phyloP scores from a whole-genome alignment of 2,329 filamentous ascomycete genomes.

The Hypoxylon sp. region DNA sequence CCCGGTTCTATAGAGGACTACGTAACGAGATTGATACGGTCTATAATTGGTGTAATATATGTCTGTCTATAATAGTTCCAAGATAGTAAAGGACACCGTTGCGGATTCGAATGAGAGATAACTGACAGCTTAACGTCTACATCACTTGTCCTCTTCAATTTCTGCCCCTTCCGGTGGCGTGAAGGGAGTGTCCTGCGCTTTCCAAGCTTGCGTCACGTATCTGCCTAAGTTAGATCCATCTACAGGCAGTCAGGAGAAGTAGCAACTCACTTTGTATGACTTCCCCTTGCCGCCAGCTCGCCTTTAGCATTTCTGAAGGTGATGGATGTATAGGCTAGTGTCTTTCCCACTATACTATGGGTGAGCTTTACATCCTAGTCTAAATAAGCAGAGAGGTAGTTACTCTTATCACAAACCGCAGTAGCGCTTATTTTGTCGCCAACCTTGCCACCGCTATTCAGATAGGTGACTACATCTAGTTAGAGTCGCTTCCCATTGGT shows the following conservation, averaged over 20 bases:
- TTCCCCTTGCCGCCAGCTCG: slow-evolving; percentile 73
- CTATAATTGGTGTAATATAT: not conserved
- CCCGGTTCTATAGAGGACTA: not conserved
- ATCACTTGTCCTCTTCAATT: slow-evolving; percentile 39
- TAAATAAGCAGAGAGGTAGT: slow-evolving; percentile 28
- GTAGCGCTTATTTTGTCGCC: slow-evolving; percentile 71
- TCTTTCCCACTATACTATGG: slow-evolving; percentile 69
- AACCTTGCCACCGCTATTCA: slow-evolving; percentile 70
- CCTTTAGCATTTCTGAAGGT: slow-evolving; percentile 72
- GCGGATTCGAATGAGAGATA: not conserved
- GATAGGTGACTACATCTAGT: slow-evolving; percentile 69
- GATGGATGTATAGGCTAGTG: slow-evolving; percentile 72
- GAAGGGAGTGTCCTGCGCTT: slow-evolving; percentile 49
- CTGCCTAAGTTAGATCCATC: slow-evolving; percentile 52
- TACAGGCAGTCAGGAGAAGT: not conserved
- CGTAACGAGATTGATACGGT: not conserved
- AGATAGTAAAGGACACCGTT: not conserved
- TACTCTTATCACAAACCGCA: slow-evolving; percentile 75
- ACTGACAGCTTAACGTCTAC: not conserved
- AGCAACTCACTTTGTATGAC: slow-evolving; percentile 73
- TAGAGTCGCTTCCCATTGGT: slow-evolving; percentile 9
- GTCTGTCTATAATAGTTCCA: not conserved
- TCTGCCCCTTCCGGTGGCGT: slow-evolving; percentile 46
- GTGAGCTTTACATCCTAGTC: slow-evolving; percentile 7
- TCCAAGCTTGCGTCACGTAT: slow-evolving; percentile 58